Conservation (phyloP, 257 asterid genomes). For the Gentiana straminea region DNA sequence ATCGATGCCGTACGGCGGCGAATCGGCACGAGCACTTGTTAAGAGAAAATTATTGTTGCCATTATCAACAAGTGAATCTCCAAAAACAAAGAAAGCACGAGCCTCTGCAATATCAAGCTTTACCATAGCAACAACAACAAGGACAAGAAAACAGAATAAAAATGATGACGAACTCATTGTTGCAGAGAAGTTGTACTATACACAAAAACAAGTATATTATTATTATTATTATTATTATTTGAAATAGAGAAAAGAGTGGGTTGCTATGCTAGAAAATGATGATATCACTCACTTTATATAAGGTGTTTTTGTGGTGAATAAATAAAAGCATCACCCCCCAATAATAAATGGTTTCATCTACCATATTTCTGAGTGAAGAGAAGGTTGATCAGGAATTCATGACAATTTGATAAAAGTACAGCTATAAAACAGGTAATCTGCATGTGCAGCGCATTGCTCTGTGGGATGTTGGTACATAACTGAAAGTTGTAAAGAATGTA, state of each 20-base stretch:
- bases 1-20: constrained; percentile 87
- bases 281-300: constrained; percentile 3
- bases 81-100: constrained; percentile 77
- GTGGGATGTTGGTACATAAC: neutral
- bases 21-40: constrained; percentile 74
- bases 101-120: constrained; percentile 26
- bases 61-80: constrained; percentile 78
- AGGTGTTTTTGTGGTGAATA: neutral
- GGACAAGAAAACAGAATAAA: constrained; percentile 16
- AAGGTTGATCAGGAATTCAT: neutral
- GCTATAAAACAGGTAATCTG: constrained; percentile 3
- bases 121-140: constrained; percentile 19
- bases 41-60: constrained; percentile 76
- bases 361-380: constrained; percentile 2
- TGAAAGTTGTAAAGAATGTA: neutral
- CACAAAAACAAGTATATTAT: too few species aligned
- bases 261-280: neutral
- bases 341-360: constrained; percentile 12
- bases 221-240: too few species aligned
- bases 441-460: neutral
- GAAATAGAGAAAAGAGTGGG: neutral
- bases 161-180: constrained; percentile 27
- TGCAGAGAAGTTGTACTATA: neutral
- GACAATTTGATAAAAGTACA: constrained; percentile 1
- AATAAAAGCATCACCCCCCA: neutral